Evolutionary conservation across 73 alveolate species (phyloP).

Genomic region (Tetrahymena borealis): DNA sequence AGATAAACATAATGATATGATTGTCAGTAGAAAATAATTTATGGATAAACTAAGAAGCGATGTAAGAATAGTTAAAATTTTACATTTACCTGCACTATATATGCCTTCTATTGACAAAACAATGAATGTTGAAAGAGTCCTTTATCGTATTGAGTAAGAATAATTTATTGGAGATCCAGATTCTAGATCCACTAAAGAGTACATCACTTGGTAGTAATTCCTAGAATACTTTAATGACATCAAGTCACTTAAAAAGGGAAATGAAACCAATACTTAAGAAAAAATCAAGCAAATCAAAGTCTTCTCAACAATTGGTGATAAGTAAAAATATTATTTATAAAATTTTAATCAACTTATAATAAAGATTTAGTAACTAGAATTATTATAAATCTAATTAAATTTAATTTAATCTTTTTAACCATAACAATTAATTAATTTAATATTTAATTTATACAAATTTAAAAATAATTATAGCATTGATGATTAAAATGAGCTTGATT

Average conservation of each 20-base stretch:
- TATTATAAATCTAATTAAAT: too few species aligned
- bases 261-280: slow-evolving; percentile 2
- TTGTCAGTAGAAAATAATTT: slow-evolving; percentile 3
- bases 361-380: too few species aligned
- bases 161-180: background rate
- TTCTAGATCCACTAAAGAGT: slow-evolving; percentile 7
- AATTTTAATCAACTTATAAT: background rate
- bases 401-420: too few species aligned
- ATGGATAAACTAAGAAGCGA: slow-evolving; percentile 25
- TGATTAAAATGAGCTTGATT: background rate
- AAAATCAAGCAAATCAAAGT: slow-evolving; percentile 1
- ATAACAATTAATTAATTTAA: too few species aligned
- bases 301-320: slow-evolving; percentile 9
- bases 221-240: slow-evolving; percentile 8
- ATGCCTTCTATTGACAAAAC: slow-evolving; percentile 33
- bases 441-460: too few species aligned
- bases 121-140: slow-evolving; percentile 18
- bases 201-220: slow-evolving; percentile 27
- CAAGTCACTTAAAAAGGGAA: background rate
- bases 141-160: slow-evolving; percentile 10
- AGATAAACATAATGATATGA: slow-evolving; percentile 11
- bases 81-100: slow-evolving; percentile 25
- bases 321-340: slow-evolving; percentile 6
- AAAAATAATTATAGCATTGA: background rate
- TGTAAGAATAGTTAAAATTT: slow-evolving; percentile 20